These are phyloP conservation scores for Trichoderma sp. DNA, from an alignment of 2,329 filamentous ascomycete species.

Conservation along the genomic window DNA sequence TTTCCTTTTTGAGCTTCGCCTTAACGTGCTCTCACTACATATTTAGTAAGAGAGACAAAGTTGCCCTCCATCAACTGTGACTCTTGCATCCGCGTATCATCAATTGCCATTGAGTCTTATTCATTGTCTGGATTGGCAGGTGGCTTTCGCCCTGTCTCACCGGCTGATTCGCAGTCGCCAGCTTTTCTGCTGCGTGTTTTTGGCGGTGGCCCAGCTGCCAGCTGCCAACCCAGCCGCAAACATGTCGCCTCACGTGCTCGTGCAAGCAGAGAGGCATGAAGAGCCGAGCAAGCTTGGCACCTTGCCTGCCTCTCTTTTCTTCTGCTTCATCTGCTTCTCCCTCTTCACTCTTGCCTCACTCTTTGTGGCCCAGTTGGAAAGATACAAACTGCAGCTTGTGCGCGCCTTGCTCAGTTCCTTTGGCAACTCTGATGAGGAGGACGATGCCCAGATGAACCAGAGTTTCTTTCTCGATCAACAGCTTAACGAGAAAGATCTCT, in stretches of 20 bases:
- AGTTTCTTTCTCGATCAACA: not conserved
- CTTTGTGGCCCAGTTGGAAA: not conserved
- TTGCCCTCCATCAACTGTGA: not conserved
- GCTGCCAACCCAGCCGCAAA: constrained; percentile 7
- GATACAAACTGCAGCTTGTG: constrained; percentile 7
- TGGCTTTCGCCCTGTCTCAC: not conserved
- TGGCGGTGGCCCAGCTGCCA: constrained; percentile 1
- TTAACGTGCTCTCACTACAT: not conserved
- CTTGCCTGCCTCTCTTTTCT: constrained; percentile 1
- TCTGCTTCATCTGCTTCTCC: not conserved
- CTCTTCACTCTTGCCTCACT: constrained; percentile 3
- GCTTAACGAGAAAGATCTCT: not conserved
- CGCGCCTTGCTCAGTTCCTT: not conserved
- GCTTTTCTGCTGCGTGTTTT: not conserved
- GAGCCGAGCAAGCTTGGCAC: not conserved
- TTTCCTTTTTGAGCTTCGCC: not conserved
- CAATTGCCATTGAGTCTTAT: not conserved
- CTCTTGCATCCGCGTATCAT: not conserved
- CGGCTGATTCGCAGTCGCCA: not conserved
- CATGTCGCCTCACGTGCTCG: constrained; percentile 22
- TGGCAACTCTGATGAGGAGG: not conserved
- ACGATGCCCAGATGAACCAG: not conserved
- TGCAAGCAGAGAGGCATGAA: constrained; percentile 3
- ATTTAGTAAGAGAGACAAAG: not conserved
- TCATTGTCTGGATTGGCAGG: not conserved